Base-by-base conservation (phyloP, 176 grass and related monocot species). In the Hordeum vulgare region DNA sequence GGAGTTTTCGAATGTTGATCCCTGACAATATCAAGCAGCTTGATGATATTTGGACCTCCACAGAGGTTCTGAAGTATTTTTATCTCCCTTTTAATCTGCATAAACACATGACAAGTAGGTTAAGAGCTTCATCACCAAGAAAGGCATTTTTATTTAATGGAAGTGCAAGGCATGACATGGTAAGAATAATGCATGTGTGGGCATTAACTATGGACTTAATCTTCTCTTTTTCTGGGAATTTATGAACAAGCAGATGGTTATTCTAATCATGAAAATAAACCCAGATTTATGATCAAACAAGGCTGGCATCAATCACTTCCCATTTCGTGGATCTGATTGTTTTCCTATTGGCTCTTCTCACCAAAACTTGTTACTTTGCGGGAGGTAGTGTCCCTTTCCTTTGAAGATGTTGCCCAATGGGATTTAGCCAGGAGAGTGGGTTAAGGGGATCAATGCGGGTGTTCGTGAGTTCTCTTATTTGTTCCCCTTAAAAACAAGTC, bases 61-160 rank as follows among this genome's bases (percentile, higher is more conserved):
- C 91, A 92, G 40, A 99, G 89, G 85, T 99, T 99, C 83, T 99
- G 93, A 73, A 99, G 93, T 92, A 99, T 99, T 93, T 99, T 99
- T 47, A 92, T 94, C 90, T 99, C 97, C 81, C 97, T 99, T 86
- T 96, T 99, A 60, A 99, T 99, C 97, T 99, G 91, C 73, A 90
- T 80, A 80, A 66, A 83, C 27, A 74, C 31, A 72, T 21, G 14
- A 73, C 60, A 81, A 9, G 40, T 73, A 29, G 42, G 39, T 79
- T 70, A 86, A 66, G 26, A 45, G 39, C 40, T 61, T 68, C 9
- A 83, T 37, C 12, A 74, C 70, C 23, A 7, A 78, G 34, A 75
- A 26, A 33, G 12, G 4, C 61, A 49, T 66, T 65, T 80, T 78
- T n/a, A 51, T 72, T 72, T 21, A 34, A 83, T 23, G 11, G 14